Evolutionary conservation across 148 eudicot genomes (phyloP), one percentile per base, ranked within the genome.

Genomic region (Oxyria digyna): DNA sequence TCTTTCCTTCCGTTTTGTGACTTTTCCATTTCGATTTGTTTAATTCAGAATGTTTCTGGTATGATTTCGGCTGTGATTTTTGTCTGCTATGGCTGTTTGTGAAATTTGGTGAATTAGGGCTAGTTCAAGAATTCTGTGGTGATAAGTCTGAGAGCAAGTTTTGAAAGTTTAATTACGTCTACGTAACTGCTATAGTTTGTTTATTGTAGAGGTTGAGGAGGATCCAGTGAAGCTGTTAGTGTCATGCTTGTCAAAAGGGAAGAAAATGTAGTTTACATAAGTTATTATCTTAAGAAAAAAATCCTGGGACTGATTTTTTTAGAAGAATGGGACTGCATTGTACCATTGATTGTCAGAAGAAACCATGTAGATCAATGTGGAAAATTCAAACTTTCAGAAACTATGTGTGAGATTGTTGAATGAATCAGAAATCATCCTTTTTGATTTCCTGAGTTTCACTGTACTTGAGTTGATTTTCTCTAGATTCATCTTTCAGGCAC

Each of bases 401-500:
- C n/a, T 5, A 27, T 27, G 12, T 59, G 64, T 11, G 37, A 59
- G 37, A 31, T 15, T 27, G 6, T 13, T 12, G 37, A 57, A 27
- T 59, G 20, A 15, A 4, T 27, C 29, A 14, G 5, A 9, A 29
- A 27, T 29, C 29, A 4, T 59, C 37, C 64, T 27, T 59, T 57
- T 29, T 7, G 29, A 1, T 52, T 52, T 29, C 64, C 64, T 12
- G 37, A 59, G 18, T 27, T 14, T 26, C 37, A 4, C 9, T 29
- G 37, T 59, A 38, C 65, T 29, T 59, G 65, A 11, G 17, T 59
- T 59, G 65, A 59, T 1, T 59, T 59, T 29, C 18, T 59, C 38
- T 5, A 27, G 27, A 45, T 27, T 40, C 46, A 10, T 20, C 68
- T 57, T 62, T 24, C 54, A 94, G 99, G 88, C 91, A 91, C 77